A percentile compares a stretch with the other conserved stretches of the same genome.
Evolutionary conservation across 2,329 filamentous ascomycete species (phyloP).

Genomic region (Epicoccum sorghinum): DNA sequence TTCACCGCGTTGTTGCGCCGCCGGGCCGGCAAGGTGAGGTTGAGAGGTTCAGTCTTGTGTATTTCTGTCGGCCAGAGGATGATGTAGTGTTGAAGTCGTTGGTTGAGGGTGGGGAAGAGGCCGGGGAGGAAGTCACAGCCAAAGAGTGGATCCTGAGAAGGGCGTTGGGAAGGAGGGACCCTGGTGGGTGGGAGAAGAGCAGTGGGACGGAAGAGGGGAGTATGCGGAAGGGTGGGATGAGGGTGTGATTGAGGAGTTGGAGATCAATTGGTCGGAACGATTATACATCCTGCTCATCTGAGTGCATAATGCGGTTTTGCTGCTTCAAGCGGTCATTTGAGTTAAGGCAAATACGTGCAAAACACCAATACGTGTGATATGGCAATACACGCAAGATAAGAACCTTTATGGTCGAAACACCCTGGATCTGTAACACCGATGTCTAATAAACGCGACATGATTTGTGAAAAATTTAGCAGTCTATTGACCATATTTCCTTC

Average conservation of each 20-base stretch:
- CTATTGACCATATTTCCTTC: no score
- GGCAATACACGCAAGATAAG: no score
- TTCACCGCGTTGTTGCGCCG: constrained; percentile 58
- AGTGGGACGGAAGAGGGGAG: constrained; percentile 40
- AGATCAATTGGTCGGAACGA: no score
- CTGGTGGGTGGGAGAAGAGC: constrained; percentile 40
- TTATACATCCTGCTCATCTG: no score
- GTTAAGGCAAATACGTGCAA: no score
- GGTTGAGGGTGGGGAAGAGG: constrained; percentile 32
- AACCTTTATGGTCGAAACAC: no score
- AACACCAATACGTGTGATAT: no score
- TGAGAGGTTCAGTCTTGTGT: constrained; percentile 59
- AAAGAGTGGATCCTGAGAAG: constrained; percentile 53
- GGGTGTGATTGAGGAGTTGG: constrained; percentile 1
- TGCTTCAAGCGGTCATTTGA: no score
- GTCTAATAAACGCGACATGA: no score
- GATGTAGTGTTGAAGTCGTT: constrained; percentile 35
- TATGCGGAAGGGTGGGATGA: constrained; percentile 24
- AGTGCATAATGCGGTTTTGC: no score
- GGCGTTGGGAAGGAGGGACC: constrained; percentile 46
- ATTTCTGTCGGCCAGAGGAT: constrained; percentile 58
- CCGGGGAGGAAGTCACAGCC: constrained; percentile 44
- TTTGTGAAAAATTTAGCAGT: no score
- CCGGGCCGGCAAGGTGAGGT: constrained; percentile 52
- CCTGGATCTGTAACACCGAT: no score